phyloP scores from a whole-genome alignment of 2,329 filamentous ascomycete genomes.

The Teratosphaeria gauchensis region DNA sequence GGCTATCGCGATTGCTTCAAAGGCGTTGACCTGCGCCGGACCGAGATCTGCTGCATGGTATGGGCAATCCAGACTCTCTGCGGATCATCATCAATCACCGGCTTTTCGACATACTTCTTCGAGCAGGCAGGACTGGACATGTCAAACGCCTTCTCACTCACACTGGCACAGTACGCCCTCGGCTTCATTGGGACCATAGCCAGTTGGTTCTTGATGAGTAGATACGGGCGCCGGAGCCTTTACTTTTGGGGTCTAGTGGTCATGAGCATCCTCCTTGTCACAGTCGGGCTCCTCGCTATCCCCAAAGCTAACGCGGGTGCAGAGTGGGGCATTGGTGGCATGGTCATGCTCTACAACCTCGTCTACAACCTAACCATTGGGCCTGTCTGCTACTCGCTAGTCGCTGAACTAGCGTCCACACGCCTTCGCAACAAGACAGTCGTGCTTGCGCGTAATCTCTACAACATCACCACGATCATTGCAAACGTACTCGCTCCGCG shows the following conservation, averaged over 20 bases:
- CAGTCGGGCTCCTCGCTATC: conserved; percentile 15
- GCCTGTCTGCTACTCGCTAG: conserved; percentile 22
- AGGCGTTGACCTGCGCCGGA: conserved; percentile 39
- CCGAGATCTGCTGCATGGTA: conserved; percentile 30
- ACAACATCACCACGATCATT: conserved; percentile 19
- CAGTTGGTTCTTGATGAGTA: conserved; percentile 27
- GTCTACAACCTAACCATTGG: conserved; percentile 23
- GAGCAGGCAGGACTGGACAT: conserved; percentile 29
- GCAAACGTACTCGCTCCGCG: conserved; percentile 17
- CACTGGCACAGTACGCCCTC: conserved; percentile 22
- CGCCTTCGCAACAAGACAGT: conserved; percentile 22
- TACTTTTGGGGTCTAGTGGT: conserved; percentile 24
- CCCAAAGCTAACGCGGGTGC: conserved; percentile 5
- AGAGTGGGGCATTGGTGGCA: conserved; percentile 18
- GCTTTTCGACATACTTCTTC: conserved; percentile 31
- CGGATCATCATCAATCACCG: conserved; percentile 23
- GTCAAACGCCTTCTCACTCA: conserved; percentile 28
- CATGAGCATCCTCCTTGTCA: conserved; percentile 13
- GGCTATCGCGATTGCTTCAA: conserved; percentile 45
- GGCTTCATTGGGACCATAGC: conserved; percentile 18
- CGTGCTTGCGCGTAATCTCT: conserved; percentile 21
- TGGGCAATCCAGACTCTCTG: conserved; percentile 29
- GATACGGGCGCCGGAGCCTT: conserved; percentile 31
- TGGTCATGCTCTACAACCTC: conserved; percentile 21
- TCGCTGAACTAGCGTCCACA: conserved; percentile 21